Evolutionary conservation across 2,329 filamentous ascomycete species (phyloP).

Genomic region (Phialocephala sp.): DNA sequence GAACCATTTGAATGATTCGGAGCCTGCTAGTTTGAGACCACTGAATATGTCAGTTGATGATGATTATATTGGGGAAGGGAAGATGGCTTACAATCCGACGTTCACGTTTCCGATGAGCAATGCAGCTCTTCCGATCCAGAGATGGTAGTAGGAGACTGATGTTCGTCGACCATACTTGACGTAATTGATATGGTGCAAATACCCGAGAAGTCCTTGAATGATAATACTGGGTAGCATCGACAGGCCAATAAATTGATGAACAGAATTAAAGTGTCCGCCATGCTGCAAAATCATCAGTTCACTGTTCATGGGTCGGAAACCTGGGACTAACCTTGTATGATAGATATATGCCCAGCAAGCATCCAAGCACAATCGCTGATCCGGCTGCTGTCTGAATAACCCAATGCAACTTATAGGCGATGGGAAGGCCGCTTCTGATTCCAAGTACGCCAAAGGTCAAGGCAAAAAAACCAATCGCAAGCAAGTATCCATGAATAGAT

Average conservation of each 20-base stretch:
- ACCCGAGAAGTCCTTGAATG: conserved; percentile 20
- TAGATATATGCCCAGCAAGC: conserved; percentile 22
- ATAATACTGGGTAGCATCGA: conserved; percentile 17
- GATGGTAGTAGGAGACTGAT: conserved; percentile 20
- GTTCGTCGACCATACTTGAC: conserved; percentile 22
- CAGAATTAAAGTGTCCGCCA: conserved; percentile 14
- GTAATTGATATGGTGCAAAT: conserved; percentile 26
- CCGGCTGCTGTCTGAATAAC: conserved; percentile 18
- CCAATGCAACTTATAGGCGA: conserved; percentile 26
- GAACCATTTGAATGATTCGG: conserved; percentile 11
- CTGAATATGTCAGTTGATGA: conserved; percentile 13
- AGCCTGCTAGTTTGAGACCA: conserved; percentile 20
- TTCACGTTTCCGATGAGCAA: conserved; percentile 23
- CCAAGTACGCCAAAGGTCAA: conserved; percentile 20
- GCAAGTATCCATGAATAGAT: conserved; percentile 23
- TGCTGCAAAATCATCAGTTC: conserved; percentile 9
- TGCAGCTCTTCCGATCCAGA: conserved; percentile 23
- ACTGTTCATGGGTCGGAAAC: not conserved
- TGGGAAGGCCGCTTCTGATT: conserved; percentile 21
- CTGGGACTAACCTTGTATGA: conserved; percentile 18
- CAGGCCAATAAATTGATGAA: conserved; percentile 24
- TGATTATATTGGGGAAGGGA: not conserved
- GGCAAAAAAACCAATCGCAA: conserved; percentile 20
- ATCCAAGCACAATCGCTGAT: conserved; percentile 20
- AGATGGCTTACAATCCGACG: conserved; percentile 19